These are phyloP conservation scores for Ceratocystis colombiana DNA, from an alignment of 2,329 filamentous ascomycete species.

Conservation along the genomic window DNA sequence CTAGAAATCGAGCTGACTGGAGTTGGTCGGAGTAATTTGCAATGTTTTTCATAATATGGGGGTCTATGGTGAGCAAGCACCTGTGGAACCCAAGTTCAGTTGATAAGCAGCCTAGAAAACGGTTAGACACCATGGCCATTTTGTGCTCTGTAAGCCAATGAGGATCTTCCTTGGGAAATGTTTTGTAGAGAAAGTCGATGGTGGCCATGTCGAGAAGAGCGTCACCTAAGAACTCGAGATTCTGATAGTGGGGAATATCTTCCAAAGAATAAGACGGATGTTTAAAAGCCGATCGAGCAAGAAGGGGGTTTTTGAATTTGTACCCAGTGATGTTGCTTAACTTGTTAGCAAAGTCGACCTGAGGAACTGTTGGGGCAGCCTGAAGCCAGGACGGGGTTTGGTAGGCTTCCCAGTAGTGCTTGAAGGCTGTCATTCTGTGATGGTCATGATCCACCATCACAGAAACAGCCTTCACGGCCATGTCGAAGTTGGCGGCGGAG, in stretches of 20 bases:
- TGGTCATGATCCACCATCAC: constrained; percentile 58
- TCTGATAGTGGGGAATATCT: constrained; percentile 76
- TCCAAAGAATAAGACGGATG: constrained; percentile 74
- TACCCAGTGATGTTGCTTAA: constrained; percentile 51
- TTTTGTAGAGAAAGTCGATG: constrained; percentile 70
- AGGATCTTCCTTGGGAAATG: constrained; percentile 68
- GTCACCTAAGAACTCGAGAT: constrained; percentile 86
- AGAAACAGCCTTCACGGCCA: constrained; percentile 55
- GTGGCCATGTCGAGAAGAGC: constrained; percentile 77
- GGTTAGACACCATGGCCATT: constrained; percentile 98
- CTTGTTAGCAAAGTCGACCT: constrained; percentile 56
- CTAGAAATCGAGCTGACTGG: constrained; percentile 30
- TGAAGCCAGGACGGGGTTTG: constrained; percentile 60
- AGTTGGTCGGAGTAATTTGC: constrained; percentile 29
- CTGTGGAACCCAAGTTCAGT: constrained; percentile 68
- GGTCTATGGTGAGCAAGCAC: constrained; percentile 52
- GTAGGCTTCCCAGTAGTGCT: constrained; percentile 64
- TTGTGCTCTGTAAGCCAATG: constrained; percentile 98
- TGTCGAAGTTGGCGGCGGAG: constrained; percentile 38
- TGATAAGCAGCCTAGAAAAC: constrained; percentile 75
- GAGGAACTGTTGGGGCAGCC: constrained; percentile 50
- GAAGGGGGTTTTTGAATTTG: constrained; percentile 60
- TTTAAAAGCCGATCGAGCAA: constrained; percentile 75
- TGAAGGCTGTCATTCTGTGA: constrained; percentile 59
- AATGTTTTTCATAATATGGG: constrained; percentile 29